phyloP scores from a whole-genome alignment of 2,329 filamentous ascomycete species.

The Exophiala viscosa region DNA sequence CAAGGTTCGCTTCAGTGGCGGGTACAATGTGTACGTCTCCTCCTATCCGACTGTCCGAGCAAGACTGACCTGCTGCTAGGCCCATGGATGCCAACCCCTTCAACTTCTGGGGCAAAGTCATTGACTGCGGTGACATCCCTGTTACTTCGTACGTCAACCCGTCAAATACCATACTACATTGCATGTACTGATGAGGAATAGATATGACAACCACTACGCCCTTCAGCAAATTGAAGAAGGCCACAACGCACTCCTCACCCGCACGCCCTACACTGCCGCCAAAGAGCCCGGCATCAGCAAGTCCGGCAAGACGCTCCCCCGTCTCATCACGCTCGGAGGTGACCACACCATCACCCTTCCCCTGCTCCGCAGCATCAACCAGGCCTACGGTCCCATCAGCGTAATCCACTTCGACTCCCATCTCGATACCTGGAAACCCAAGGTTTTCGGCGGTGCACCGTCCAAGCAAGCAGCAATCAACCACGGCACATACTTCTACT shows the following conservation, averaged over 20 bases:
- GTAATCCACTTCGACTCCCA: conserved; percentile 64
- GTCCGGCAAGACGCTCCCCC: conserved; percentile 70
- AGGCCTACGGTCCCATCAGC: conserved; percentile 64
- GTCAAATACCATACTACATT: background rate
- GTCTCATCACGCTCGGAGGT: conserved; percentile 68
- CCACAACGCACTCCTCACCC: conserved; percentile 70
- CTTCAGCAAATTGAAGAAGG: conserved; percentile 82
- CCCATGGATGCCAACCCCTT: conserved; percentile 76
- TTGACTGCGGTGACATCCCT: conserved; percentile 81
- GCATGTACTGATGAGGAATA: conserved; percentile 33
- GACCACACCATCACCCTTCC: conserved; percentile 46
- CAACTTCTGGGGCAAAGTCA: conserved; percentile 71
- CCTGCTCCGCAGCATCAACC: conserved; percentile 56
- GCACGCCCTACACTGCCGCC: conserved; percentile 66
- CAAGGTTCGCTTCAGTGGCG: conserved; percentile 62
- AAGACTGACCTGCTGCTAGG: conserved; percentile 6
- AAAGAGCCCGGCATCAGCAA: conserved; percentile 64
- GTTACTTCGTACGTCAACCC: conserved; percentile 66
- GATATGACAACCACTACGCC: conserved; percentile 78
- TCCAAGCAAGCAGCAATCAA: conserved; percentile 74
- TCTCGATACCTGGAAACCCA: conserved; percentile 68
- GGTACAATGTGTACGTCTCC: conserved; percentile 65
- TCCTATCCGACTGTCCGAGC: background rate
- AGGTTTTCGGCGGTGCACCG: conserved; percentile 80
- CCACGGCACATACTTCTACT: conserved; percentile 86